Base-by-base conservation (phyloP, 495 filamentous ascomycete genomes). In the Xylaria curta region DNA sequence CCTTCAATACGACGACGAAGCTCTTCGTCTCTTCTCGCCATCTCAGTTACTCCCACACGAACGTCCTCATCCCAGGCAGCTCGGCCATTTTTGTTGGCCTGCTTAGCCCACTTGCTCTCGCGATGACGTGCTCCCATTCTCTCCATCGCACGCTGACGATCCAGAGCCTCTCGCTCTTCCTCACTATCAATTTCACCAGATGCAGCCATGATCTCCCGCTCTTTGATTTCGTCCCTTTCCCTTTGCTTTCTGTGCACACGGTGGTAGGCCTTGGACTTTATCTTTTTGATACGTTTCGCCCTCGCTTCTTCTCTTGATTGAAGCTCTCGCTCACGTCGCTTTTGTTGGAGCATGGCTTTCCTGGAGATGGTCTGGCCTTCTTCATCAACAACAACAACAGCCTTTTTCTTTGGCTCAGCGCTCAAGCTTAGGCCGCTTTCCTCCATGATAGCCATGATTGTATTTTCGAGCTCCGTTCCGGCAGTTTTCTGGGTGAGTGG, bases 41-140 rank as follows among this genome's bases (percentile, higher is more conserved):
- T 91, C 73, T 98, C 95, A 3, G 86, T 87, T 40, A 97, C 87
- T 42, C 91, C 92, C 59, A 89, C 83, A 53, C 91, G 88, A 47
- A 92, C 93, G 75, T 95, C 91, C 49, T 94, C 92, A 74, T 97
- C 93, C 94, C 94, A 96, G 6, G 89, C 89, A 21, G 89, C 90
- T 53, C 92, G 89, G 9, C 92, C 91, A 56, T 88, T 92, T 70
- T 93, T 87, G 77, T 95, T 96, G 72, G 94, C 84, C 65, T 89
- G 89, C 84, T 97, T 98, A 13, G 95, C 95, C 94, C 95, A 99
- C 75, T 93, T 97, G 83, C 94, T 97, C 46, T 97, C 93, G 66
- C 90, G 87, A 81, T 98, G 95, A 72, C 93, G 92, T 15, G 90
- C 88, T 33, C 94, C 92, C 91, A 99, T 97, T 74, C 96, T 85